These are phyloP conservation scores for Tetratostichococcus sp. DNA, from an alignment of 139 green algal genomes.

Conservation along the genomic window DNA sequence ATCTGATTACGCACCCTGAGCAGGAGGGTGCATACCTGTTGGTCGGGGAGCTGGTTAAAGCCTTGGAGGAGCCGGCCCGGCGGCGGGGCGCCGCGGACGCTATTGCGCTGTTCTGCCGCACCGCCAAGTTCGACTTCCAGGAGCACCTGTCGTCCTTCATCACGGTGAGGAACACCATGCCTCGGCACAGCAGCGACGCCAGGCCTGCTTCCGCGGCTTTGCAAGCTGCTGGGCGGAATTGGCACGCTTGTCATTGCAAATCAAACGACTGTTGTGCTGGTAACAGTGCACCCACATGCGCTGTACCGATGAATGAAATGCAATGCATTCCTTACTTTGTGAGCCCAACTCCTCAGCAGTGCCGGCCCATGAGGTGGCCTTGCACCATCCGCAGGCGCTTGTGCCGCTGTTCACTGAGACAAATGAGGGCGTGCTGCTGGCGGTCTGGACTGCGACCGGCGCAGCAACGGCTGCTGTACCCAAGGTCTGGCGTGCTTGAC, in stretches of 20 bases:
- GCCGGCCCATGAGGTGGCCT: background rate
- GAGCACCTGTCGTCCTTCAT: slow-evolving; percentile 65
- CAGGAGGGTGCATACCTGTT: slow-evolving; percentile 76
- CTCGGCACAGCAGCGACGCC: background rate
- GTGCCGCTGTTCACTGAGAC: slow-evolving; percentile 62
- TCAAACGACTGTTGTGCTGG: no score
- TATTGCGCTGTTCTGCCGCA: slow-evolving; percentile 32
- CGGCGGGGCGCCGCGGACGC: slow-evolving; percentile 50
- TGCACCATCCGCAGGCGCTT: slow-evolving; percentile 20
- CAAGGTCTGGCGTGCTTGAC: slow-evolving; percentile 47
- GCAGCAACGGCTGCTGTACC: slow-evolving; percentile 67
- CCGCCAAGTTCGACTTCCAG: slow-evolving; percentile 53
- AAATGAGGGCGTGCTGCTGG: slow-evolving; percentile 35
- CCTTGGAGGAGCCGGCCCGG: slow-evolving; percentile 55
- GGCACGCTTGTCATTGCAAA: no score
- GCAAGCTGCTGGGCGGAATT: no score
- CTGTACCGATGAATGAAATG: no score
- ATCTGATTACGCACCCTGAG: no score
- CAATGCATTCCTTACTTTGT: no score
- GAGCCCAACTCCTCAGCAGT: no score
- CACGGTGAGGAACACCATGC: no score
- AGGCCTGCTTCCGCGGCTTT: no score
- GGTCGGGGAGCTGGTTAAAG: slow-evolving; percentile 64
- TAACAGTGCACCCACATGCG: no score
- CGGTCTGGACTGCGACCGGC: slow-evolving; percentile 70